Percentiles rank a stretch among this genome's conserved stretches.
Conservation (phyloP, 306 rosid genomes). For the Alnus rubra region DNA sequence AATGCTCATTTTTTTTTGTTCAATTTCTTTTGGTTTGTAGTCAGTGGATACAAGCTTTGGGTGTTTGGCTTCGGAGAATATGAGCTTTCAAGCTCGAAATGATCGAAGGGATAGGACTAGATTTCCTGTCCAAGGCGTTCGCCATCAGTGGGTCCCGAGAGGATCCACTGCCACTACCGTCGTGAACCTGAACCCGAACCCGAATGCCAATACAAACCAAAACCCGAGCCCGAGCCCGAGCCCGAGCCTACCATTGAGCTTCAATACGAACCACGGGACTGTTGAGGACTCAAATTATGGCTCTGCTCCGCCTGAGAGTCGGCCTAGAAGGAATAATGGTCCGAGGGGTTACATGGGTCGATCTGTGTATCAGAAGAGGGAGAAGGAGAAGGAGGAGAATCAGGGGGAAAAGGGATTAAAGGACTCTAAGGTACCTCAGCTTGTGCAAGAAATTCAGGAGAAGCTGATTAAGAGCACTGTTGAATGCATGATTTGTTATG, state of each 20-base stretch:
- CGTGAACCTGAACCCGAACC: not conserved
- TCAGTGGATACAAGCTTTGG: conserved; percentile 14
- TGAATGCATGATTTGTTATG: conserved; percentile 96
- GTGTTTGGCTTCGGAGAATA: conserved; percentile 33
- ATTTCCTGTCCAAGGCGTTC: conserved; percentile 43
- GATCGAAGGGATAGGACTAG: conserved; percentile 62
- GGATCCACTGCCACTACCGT: conserved; percentile 26
- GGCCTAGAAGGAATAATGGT: conserved; percentile 35
- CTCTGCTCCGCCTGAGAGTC: conserved; percentile 16
- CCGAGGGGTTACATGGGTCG: conserved; percentile 30
- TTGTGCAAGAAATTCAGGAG: conserved; percentile 91
- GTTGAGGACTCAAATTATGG: conserved; percentile 22
- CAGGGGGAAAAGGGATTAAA: conserved; percentile 36
- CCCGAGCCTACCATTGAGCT: not conserved
- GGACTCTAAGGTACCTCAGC: conserved; percentile 69
- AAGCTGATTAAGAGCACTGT: conserved; percentile 67
- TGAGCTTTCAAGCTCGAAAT: conserved; percentile 52
- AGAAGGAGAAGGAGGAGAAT: conserved; percentile 45
- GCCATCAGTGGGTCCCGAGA: conserved; percentile 65
- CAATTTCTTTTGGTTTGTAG: conserved; percentile 6
- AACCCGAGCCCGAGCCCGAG: not conserved
- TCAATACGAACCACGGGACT: conserved; percentile 7
- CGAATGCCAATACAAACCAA: not conserved
- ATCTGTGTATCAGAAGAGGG: conserved; percentile 39
- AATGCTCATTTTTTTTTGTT: not conserved